phyloP scores from a whole-genome alignment of 805 yeast genomes.

The Lachancea sp. region DNA sequence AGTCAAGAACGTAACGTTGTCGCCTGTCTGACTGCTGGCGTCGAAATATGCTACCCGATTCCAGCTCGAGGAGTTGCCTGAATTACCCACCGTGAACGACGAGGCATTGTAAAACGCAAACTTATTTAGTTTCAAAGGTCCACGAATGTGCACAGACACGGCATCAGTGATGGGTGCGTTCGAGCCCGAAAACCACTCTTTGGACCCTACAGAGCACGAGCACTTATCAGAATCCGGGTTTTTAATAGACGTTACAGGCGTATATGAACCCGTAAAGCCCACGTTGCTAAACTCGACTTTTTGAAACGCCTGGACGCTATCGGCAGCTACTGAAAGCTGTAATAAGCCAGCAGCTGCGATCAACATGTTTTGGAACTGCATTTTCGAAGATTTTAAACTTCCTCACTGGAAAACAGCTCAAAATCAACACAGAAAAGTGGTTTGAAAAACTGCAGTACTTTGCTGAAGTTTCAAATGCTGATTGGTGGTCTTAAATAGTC shows the following conservation, averaged over 20 bases:
- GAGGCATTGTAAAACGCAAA: constrained; percentile 57
- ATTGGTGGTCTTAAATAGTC: too few relatives aligned
- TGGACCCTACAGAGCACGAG: constrained; percentile 27
- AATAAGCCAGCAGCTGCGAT: constrained; percentile 2
- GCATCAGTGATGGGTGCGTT: constrained; percentile 63
- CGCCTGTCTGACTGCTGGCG: constrained; percentile 40
- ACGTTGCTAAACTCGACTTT: constrained; percentile 26
- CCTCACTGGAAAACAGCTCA: background rate
- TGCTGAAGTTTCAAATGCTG: too few relatives aligned
- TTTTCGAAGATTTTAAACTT: background rate
- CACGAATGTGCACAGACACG: constrained; percentile 71
- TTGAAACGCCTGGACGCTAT: constrained; percentile 14
- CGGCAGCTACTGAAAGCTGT: constrained; percentile 1
- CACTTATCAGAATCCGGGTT: constrained; percentile 20
- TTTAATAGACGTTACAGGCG: constrained; percentile 26
- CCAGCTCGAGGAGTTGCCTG: constrained; percentile 43
- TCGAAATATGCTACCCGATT: constrained; percentile 51
- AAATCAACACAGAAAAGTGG: background rate
- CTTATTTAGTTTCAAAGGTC: constrained; percentile 54
- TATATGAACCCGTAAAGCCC: constrained; percentile 30
- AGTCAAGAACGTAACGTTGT: constrained; percentile 63
- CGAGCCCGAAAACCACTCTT: constrained; percentile 40
- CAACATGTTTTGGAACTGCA: background rate
- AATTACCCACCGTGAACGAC: constrained; percentile 30
- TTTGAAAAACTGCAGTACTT: background rate